phyloP scores from a whole-genome alignment of 805 yeast genomes.

The Blastobotrys chiropterorum region DNA sequence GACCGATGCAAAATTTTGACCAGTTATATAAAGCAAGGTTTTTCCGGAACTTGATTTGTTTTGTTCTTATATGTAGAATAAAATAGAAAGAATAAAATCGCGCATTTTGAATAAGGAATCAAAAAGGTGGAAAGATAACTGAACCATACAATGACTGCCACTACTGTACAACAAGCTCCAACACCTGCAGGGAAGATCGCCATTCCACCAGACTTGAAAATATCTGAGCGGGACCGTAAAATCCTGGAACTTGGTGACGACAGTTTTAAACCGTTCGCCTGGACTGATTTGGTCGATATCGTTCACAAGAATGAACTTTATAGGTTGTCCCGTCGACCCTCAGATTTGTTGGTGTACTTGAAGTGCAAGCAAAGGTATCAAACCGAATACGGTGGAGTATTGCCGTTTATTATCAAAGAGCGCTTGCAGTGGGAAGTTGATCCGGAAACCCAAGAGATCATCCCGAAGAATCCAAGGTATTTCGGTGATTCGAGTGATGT shows the following conservation, averaged over 20 bases:
- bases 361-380: constrained; percentile 11
- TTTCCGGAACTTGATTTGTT: neutral
- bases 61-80: neutral
- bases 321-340: constrained; percentile 15
- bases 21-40: neutral
- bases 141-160: neutral
- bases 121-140: too few species aligned
- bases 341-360: constrained; percentile 13
- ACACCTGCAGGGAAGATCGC: neutral
- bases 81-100: neutral
- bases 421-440: constrained; percentile 16
- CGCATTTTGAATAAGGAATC: too few species aligned
- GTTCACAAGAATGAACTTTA: constrained; percentile 16
- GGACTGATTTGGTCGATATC: constrained; percentile 23
- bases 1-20: neutral
- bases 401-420: constrained; percentile 16
- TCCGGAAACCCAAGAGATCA: constrained; percentile 4
- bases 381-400: constrained; percentile 16
- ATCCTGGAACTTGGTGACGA: constrained; percentile 21
- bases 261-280: constrained; percentile 20
- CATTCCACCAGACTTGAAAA: neutral
- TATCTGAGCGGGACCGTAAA: constrained; percentile 14
- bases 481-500: constrained; percentile 31
- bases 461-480: constrained; percentile 11
- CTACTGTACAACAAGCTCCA: neutral